Base-by-base conservation (phyloP, 1,284 basidiomycete species). In the Naganishia sp. region DNA sequence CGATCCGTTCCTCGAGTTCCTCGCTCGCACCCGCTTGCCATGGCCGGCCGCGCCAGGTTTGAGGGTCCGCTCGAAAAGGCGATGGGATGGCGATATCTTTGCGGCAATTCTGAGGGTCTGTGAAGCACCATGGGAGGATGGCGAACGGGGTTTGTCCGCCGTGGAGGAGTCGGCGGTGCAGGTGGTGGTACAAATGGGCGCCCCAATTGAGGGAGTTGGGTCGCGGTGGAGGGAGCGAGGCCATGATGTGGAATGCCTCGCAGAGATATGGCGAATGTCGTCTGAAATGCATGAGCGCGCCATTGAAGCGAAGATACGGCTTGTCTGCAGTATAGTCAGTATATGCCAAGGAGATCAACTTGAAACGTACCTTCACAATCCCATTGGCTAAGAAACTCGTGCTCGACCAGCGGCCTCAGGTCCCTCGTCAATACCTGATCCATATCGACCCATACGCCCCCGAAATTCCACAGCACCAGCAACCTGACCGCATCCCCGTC, bases 371-470 rank as follows among this genome's bases (percentile, higher is more conserved):
- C 90, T 75, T 94, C 94, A 76, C 93, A 96, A 75, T 96, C 94
- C 94, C 93, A 95, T 76, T 95, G 92, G 0, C 89, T 92, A 18
- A 96, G 90, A 77, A 93, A 97, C 78, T 97, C 94, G 74, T 90
- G 89, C 77, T 95, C 93, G 7, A 89, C 81, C 64, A 96, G 81
- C 5, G 92, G 90, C 5, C 87, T 82, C 25, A 96, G 80, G 78
- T 92, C 89, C 60, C 93, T 81, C 50, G 91, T 93, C 69, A 95
- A 78, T 65, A 97, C 83, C 71, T 89, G 89, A 79, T 96, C 94
- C 91, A 96, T 95, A 77, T 97, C 93, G 68, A 95, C 84, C 94
- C 94, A 97, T 42, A 93, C 84, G 2, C 94, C 94, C 6, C 93
- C 93, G 73, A 86, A 87, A 69, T 86, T 86, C 90, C 92, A 95